These are phyloP conservation scores for Sarocladium kiliense DNA, from an alignment of 2,329 filamentous ascomycete species.

Conservation along the genomic window DNA sequence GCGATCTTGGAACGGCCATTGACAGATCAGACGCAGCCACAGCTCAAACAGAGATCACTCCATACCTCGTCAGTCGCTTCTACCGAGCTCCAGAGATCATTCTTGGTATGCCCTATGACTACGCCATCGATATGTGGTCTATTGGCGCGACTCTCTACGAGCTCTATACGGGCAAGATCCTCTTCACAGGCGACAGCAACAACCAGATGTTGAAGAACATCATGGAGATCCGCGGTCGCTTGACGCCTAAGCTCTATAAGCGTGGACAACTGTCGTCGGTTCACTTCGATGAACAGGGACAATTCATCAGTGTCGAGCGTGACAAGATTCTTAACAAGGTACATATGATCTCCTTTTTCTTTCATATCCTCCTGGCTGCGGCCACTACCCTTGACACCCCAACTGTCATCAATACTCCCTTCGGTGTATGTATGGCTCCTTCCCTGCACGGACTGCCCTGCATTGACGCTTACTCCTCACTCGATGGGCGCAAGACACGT, in stretches of 20 bases:
- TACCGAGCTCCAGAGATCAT: constrained; percentile 97
- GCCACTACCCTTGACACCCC: no score
- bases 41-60: constrained; percentile 78
- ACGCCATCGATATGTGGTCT: constrained; percentile 94
- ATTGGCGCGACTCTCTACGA: constrained; percentile 97
- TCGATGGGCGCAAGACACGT: no score
- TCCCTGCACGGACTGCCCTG: no score
- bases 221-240: constrained; percentile 91
- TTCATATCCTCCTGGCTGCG: neutral
- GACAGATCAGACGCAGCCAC: constrained; percentile 72
- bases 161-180: constrained; percentile 93
- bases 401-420: no score
- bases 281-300: constrained; percentile 81
- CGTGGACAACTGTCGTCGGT: constrained; percentile 69
- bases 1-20: constrained; percentile 93
- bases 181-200: constrained; percentile 92
- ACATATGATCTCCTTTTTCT: constrained; percentile 19
- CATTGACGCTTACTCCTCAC: no score
- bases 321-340: constrained; percentile 85
- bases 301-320: constrained; percentile 79
- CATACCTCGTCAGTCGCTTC: constrained; percentile 94
- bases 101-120: constrained; percentile 91
- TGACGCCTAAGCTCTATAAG: constrained; percentile 83
- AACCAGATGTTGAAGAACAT: constrained; percentile 97
- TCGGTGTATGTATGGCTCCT: no score